Percentiles rank a stretch among this genome's conserved stretches.
Evolutionary conservation across 441 rosid species (phyloP).

Genomic region (Gossypium davidsonii): DNA sequence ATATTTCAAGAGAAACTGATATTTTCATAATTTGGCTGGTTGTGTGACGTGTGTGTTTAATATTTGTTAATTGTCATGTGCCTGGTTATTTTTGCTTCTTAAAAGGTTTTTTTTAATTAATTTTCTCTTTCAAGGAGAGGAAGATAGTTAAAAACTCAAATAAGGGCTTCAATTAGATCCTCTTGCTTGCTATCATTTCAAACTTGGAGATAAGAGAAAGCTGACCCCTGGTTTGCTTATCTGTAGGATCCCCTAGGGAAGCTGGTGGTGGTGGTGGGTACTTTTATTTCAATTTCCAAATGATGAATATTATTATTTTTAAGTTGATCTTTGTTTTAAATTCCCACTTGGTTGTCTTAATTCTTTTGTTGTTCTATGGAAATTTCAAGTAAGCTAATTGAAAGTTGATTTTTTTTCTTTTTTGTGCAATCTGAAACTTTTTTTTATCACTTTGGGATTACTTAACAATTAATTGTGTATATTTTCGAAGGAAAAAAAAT

Average conservation of each 20-base stretch:
- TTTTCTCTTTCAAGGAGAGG: background rate
- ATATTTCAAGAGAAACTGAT: background rate
- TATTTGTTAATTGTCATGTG: background rate
- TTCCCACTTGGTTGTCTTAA: background rate
- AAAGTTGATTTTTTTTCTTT: too few species aligned
- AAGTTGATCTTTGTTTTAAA: background rate
- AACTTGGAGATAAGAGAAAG: background rate
- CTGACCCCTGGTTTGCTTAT: slow-evolving; percentile 6
- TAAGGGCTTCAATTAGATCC: background rate
- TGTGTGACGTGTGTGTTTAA: background rate
- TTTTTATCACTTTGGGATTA: background rate
- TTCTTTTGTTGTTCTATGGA: background rate
- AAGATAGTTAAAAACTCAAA: background rate
- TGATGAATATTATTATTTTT: background rate
- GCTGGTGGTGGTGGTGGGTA: slow-evolving; percentile 13
- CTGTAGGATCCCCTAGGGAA: background rate
- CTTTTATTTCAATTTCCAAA: background rate
- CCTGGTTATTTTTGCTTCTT: background rate
- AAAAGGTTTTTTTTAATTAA: background rate
- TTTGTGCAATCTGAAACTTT: background rate
- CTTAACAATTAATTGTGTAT: background rate
- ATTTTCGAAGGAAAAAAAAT: background rate
- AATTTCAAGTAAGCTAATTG: background rate
- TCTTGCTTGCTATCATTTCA: slow-evolving; percentile 7
- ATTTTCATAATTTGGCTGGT: background rate